Percentiles rank a stretch among this genome's conserved stretches.
phyloP scores from a whole-genome alignment of 2,329 filamentous ascomycete species.

The Curvularia lunata region DNA sequence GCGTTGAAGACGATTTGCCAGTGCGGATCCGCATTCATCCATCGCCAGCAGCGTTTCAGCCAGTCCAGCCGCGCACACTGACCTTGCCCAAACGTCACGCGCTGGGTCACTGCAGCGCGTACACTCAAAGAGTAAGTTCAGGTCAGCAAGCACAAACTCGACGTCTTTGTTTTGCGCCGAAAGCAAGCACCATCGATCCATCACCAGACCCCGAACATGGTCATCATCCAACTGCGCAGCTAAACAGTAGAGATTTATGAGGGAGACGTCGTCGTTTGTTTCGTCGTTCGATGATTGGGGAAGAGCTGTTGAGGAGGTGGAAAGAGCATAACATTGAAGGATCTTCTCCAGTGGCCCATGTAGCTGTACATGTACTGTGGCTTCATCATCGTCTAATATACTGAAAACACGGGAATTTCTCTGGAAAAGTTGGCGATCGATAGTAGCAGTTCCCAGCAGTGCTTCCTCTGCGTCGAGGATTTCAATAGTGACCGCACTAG shows the following conservation, averaged over 20 bases:
- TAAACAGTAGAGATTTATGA: conserved; percentile 11
- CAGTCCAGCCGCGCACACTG: background rate
- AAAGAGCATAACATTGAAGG: conserved; percentile 4
- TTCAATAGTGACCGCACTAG: conserved; percentile 1
- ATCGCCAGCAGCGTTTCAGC: conserved; percentile 1
- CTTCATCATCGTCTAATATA: background rate
- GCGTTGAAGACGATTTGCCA: conserved; percentile 1
- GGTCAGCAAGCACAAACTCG: conserved; percentile 1
- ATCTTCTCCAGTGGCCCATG: background rate
- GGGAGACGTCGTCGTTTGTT: background rate
- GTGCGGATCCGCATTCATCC: background rate
- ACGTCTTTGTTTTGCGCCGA: background rate
- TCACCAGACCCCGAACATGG: background rate
- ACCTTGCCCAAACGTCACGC: conserved; percentile 1
- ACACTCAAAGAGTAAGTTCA: conserved; percentile 10
- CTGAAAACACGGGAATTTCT: conserved; percentile 1
- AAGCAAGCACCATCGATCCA: conserved; percentile 2
- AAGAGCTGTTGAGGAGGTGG: background rate
- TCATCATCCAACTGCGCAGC: conserved; percentile 8
- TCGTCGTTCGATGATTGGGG: background rate
- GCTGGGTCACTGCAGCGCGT: conserved; percentile 6
- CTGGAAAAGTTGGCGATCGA: background rate
- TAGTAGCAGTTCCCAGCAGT: background rate
- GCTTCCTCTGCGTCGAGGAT: conserved; percentile 1
- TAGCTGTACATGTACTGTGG: conserved; percentile 1